Conservation (phyloP, 1,284 basidiomycete species). For the Ustilago cynodontis region DNA sequence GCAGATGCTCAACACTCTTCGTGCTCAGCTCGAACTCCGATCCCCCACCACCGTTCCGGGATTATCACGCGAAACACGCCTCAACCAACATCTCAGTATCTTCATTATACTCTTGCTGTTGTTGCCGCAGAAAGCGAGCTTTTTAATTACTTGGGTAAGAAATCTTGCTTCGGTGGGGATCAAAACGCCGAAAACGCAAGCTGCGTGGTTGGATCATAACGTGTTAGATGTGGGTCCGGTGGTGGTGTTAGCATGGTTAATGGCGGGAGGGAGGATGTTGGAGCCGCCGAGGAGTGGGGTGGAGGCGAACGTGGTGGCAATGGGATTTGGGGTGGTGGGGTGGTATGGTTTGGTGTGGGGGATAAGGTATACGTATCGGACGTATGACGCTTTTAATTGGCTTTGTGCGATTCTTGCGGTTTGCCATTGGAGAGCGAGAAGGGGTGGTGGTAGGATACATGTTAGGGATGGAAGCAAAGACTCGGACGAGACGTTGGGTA, state of each 20-base stretch:
- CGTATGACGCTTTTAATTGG: conserved; percentile 45
- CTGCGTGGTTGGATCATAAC: conserved; percentile 75
- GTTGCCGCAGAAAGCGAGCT: conserved; percentile 82
- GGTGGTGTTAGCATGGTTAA: conserved; percentile 73
- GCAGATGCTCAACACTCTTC: conserved; percentile 74
- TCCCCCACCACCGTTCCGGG: neutral
- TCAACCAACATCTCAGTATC: conserved; percentile 73
- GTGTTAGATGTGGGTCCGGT: conserved; percentile 78
- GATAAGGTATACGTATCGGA: conserved; percentile 50
- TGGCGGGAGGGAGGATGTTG: conserved; percentile 47
- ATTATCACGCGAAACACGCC: conserved; percentile 71
- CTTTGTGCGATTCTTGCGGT: conserved; percentile 26
- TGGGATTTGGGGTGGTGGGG: conserved; percentile 35
- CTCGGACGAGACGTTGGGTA: conserved; percentile 29
- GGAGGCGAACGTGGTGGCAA: conserved; percentile 25
- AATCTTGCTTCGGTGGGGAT: conserved; percentile 73
- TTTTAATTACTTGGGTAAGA: conserved; percentile 88
- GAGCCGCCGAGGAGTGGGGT: conserved; percentile 24
- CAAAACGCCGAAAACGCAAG: conserved; percentile 62
- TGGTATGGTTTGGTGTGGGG: conserved; percentile 50
- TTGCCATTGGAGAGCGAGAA: conserved; percentile 43
- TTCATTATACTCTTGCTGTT: conserved; percentile 84
- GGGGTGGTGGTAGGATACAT: conserved; percentile 7
- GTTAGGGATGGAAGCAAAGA: conserved; percentile 6
- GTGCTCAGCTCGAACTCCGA: conserved; percentile 46